Percentiles rank a stretch among this genome's conserved stretches.
Evolutionary conservation across 2,329 filamentous ascomycete species (phyloP).

Genomic region (Madurella fahalii): DNA sequence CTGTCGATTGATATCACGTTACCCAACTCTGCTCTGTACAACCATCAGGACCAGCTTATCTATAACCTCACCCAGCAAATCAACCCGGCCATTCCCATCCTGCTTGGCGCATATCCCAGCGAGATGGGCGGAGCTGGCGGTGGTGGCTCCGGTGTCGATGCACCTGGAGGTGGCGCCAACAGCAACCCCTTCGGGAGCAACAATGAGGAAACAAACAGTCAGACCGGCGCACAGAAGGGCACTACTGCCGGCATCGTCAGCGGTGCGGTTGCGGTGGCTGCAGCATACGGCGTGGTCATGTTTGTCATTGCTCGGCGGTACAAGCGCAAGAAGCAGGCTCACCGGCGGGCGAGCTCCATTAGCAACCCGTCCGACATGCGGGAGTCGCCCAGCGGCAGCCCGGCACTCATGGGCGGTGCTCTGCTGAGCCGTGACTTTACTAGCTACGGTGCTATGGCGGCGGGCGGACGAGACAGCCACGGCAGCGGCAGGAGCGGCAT

Average conservation of each 20-base stretch:
- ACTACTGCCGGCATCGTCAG: constrained; percentile 68
- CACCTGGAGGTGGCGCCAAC: constrained; percentile 30
- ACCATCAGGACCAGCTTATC: constrained; percentile 62
- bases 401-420: constrained; percentile 67
- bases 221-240: constrained; percentile 56
- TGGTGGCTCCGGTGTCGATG: constrained; percentile 34
- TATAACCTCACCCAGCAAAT: constrained; percentile 73
- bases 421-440: constrained; percentile 53
- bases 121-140: constrained; percentile 33
- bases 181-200: constrained; percentile 41
- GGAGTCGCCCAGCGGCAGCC: constrained; percentile 51
- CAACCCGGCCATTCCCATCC: constrained; percentile 74
- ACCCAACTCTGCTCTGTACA: constrained; percentile 70
- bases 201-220: constrained; percentile 41
- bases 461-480: constrained; percentile 51
- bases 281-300: constrained; percentile 91
- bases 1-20: constrained; percentile 67
- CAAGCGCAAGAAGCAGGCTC: constrained; percentile 76
- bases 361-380: constrained; percentile 54
- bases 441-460: constrained; percentile 49
- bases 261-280: constrained; percentile 72
- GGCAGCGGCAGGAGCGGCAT: constrained; percentile 51
- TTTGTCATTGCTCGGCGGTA: constrained; percentile 88
- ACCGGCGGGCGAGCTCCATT: constrained; percentile 73
- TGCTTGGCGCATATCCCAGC: constrained; percentile 41